Conservation (phyloP, 306 rosid genomes). For the Arachis hypogaea region DNA sequence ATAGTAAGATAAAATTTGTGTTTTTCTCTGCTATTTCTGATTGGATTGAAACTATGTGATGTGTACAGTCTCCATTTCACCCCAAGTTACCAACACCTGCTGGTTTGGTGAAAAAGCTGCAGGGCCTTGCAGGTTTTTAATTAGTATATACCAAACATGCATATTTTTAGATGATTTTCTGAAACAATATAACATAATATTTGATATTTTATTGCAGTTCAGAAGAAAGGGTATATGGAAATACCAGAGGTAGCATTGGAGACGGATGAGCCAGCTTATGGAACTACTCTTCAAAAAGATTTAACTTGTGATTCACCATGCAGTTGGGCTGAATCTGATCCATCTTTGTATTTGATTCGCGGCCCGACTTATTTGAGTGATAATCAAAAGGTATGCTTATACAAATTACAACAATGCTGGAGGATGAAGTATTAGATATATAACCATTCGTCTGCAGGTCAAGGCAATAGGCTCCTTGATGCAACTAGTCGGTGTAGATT, state of each 20-base stretch:
- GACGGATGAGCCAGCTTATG: constrained; percentile 48
- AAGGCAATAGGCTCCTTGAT: constrained; percentile 63
- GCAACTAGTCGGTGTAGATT: constrained; percentile 80
- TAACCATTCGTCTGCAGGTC: constrained; percentile 42
- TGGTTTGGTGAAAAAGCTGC: constrained; percentile 57
- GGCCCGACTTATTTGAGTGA: constrained; percentile 59
- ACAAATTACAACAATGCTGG: too few relatives aligned
- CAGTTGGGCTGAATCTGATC: constrained; percentile 63
- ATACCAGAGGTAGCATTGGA: constrained; percentile 50
- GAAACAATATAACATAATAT: background rate
- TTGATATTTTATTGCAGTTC: constrained; percentile 47
- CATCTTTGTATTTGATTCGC: constrained; percentile 67
- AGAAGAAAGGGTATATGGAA: constrained; percentile 60
- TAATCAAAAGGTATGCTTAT: constrained; percentile 53
- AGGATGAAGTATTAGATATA: too few relatives aligned
- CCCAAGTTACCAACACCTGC: constrained; percentile 58
- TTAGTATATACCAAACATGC: background rate
- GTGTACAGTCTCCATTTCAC: constrained; percentile 45
- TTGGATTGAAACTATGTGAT: constrained; percentile 24
- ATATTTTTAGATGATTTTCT: constrained; percentile 12
- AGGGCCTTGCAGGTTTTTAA: constrained; percentile 60
- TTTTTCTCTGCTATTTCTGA: constrained; percentile 6
- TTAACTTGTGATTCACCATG: constrained; percentile 50
- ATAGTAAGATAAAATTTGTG: background rate
- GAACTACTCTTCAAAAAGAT: constrained; percentile 66